A percentile compares a stretch with the other conserved stretches of the same genome.
Evolutionary conservation across 352 stramenopile species (phyloP).

Genomic region (Pythium grandisporangium): DNA sequence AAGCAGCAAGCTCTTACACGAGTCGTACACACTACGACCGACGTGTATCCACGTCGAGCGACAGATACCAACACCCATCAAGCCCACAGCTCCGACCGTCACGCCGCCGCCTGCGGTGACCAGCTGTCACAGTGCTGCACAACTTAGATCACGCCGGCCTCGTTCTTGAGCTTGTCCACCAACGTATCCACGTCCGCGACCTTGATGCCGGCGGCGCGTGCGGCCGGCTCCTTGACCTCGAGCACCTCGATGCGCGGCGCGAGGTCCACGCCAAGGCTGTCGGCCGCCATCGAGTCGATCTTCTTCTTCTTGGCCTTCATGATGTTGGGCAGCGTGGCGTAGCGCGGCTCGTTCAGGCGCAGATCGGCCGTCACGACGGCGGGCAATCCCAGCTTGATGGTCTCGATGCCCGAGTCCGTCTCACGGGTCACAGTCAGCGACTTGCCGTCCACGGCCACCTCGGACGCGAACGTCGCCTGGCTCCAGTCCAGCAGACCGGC

Average conservation of each 20-base stretch:
- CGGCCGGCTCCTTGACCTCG: conserved; percentile 89
- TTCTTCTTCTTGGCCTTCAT: conserved; percentile 98
- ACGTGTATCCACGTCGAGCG: no score
- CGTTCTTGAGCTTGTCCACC: conserved; percentile 96
- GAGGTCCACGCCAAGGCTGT: conserved; percentile 69
- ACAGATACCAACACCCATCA: no score
- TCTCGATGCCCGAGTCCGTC: conserved; percentile 92
- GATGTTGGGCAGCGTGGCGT: conserved; percentile 99
- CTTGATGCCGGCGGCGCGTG: conserved; percentile 92
- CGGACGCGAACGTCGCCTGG: conserved; percentile 97
- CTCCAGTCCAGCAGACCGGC: conserved; percentile 95
- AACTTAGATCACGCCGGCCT: conserved; percentile 84
- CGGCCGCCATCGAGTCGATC: conserved; percentile 69
- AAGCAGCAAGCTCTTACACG: no score
- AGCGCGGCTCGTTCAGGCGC: conserved; percentile 97
- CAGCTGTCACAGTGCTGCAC: no score
- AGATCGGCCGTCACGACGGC: conserved; percentile 98
- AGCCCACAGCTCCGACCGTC: no score
- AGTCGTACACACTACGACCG: no score
- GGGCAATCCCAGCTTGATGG: conserved; percentile 82
- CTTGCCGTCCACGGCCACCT: conserved; percentile 69
- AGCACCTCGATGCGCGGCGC: conserved; percentile 62
- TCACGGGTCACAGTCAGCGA: conserved; percentile 86
- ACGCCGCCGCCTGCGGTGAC: no score
- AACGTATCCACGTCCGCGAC: conserved; percentile 93